Base-by-base conservation (phyloP, 2,329 filamentous ascomycete genomes). In the Alternaria incomplexa region DNA sequence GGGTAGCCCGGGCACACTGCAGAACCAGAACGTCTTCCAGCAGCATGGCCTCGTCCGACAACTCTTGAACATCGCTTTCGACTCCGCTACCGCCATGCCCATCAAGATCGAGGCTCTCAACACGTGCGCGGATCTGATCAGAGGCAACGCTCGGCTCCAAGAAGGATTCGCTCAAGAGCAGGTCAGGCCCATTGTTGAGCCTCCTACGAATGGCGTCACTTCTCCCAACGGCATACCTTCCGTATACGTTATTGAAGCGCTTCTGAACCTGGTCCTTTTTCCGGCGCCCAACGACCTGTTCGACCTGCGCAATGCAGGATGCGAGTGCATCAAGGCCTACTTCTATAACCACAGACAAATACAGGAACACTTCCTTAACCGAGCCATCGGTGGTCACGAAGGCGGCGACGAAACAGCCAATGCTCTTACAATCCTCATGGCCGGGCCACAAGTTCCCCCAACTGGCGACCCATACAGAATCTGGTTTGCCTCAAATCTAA, bases 301-400 rank as follows among this genome's bases (percentile, higher is more conserved):
- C 69, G 91, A 97, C 78, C 85, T 95, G 40, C 90, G 96, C 23
- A 87, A 93, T 73, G 92, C 95, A 20, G 93, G 93, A 22, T 96
- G 92, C 77, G 91, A 95, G 72, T 97, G 95, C 73, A 88, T 99
- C 64, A 94, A 97, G 79, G 93, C 96, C 3, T 99, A 99, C 79
- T 93, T 97, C 72, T 89, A 88, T 72, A 89, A 91, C 48, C 94
- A 98, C 77, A 82, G 89, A 40, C 89, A 91, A 59, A 95, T 97
- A 63, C 90, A 91, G 48, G 85, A 90, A 56, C 94, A 98, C 80
- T 97, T 98, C 73, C 84, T 98, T 20, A 87, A 90, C 56, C 87
- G 95, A 72, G 96, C 96, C 3, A 97, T 99, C 67, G 92, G 95
- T 63, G 94, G 95, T 0, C 93, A 97, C 78, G 83, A 86, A 54